These are phyloP conservation scores for Thraustotheca clavata DNA, from an alignment of 352 stramenopile species.

Conservation along the genomic window DNA sequence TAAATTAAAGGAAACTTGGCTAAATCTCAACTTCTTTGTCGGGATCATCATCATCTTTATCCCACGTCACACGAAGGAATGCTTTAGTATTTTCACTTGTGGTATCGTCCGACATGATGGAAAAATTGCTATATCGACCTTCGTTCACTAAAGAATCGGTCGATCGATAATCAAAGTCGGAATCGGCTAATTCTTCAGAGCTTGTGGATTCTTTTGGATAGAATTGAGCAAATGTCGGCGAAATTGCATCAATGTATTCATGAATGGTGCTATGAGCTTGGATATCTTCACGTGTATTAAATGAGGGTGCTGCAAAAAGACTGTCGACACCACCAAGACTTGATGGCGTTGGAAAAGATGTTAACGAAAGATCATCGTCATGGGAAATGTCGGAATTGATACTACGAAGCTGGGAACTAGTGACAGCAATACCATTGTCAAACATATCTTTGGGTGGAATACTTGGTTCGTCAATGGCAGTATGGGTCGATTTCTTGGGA, in stretches of 20 bases:
- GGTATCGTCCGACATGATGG: constrained; percentile 1
- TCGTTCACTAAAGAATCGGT: neutral
- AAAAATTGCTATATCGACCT: neutral
- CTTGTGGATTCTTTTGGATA: neutral
- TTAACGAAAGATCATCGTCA: neutral
- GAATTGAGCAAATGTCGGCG: neutral
- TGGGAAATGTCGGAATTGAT: constrained; percentile 3
- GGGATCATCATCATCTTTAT: neutral
- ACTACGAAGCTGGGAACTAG: neutral
- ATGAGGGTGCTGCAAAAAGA: neutral
- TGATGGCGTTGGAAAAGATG: neutral
- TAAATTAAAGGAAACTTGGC: neutral
- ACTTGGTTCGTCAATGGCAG: too few species aligned
- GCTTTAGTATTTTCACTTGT: neutral
- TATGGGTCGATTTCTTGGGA: too few species aligned
- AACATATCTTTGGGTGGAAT: too few species aligned
- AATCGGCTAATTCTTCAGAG: neutral
- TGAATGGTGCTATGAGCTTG: neutral
- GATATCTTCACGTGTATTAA: neutral
- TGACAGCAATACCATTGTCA: neutral
- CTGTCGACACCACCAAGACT: neutral
- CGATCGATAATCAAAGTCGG: neutral
- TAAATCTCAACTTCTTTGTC: neutral
- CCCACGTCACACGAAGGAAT: neutral
- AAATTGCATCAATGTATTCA: neutral